These are phyloP conservation scores for Arthrobotrys entomopaga DNA, from an alignment of 2,329 filamentous ascomycete species.

Conservation along the genomic window DNA sequence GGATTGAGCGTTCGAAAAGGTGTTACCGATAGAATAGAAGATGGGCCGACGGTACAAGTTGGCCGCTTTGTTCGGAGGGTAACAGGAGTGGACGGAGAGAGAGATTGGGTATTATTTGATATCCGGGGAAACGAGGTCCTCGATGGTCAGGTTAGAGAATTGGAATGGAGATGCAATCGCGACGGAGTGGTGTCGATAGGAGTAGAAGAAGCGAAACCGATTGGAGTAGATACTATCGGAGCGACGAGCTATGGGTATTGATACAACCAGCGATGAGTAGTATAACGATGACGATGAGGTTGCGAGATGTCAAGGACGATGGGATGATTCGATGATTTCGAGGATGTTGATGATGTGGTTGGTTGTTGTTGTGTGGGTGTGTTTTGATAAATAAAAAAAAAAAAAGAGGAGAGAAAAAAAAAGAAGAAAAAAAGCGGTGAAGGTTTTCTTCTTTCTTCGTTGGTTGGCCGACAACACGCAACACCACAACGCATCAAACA, in stretches of 20 bases:
- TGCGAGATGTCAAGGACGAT: slow-evolving; percentile 20
- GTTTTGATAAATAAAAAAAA: slow-evolving; percentile 29
- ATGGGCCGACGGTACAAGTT: slow-evolving; percentile 11
- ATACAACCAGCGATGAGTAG: not conserved
- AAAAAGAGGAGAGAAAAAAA: slow-evolving; percentile 40
- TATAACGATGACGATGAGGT: slow-evolving; percentile 3
- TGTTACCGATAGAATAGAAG: slow-evolving; percentile 7
- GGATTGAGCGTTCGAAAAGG: not conserved
- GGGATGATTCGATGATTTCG: not conserved
- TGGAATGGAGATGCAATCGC: slow-evolving; percentile 17
- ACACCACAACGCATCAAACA: not conserved
- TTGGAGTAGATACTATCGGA: not conserved
- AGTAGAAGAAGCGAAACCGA: not conserved
- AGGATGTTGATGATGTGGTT: slow-evolving; percentile 12
- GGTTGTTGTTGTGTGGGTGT: slow-evolving; percentile 25
- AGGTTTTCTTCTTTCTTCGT: slow-evolving; percentile 27
- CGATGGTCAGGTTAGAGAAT: slow-evolving; percentile 14
- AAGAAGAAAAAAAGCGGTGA: slow-evolving; percentile 19
- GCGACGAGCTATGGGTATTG: too few species aligned
- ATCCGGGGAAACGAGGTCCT: slow-evolving; percentile 45
- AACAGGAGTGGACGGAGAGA: too few species aligned
- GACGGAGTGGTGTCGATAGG: slow-evolving; percentile 5
- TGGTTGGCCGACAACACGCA: slow-evolving; percentile 8
- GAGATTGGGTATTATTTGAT: slow-evolving; percentile 17
- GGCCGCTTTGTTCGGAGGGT: slow-evolving; percentile 16